Conservation (phyloP, 192 early-diverging fungal species). For the Coemansia sp. region DNA sequence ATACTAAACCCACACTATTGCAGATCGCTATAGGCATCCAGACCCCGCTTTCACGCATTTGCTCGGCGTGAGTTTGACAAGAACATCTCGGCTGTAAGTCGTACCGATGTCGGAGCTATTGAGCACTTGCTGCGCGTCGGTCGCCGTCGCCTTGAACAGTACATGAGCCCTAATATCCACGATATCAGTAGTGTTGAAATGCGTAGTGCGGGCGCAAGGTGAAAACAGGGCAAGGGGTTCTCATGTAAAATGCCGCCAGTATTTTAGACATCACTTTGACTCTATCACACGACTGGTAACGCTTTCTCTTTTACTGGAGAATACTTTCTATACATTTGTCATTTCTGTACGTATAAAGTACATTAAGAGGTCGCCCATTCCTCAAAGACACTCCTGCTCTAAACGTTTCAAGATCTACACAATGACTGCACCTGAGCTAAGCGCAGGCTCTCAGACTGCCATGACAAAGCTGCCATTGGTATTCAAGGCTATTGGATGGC, state of each 20-base stretch:
- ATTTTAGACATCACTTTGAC: no score
- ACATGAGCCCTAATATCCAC: slow-evolving; percentile 60
- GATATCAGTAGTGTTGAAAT: slow-evolving; percentile 40
- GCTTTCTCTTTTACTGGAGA: not conserved
- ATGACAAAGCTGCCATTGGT: slow-evolving; percentile 26
- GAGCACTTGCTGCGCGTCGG: slow-evolving; percentile 70
- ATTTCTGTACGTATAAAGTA: not conserved
- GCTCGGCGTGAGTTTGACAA: slow-evolving; percentile 67
- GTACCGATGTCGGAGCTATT: slow-evolving; percentile 65
- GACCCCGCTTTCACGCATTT: slow-evolving; percentile 64
- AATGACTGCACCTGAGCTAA: slow-evolving; percentile 34
- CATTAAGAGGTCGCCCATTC: not conserved
- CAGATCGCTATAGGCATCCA: slow-evolving; percentile 51
- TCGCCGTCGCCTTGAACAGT: slow-evolving; percentile 62
- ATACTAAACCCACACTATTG: not conserved
- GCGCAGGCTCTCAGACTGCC: slow-evolving; percentile 24
- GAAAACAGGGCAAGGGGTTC: no score
- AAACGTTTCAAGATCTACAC: not conserved
- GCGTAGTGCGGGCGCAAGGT: no score
- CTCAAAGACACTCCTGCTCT: not conserved
- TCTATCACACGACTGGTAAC: no score
- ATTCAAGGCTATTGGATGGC: slow-evolving; percentile 22
- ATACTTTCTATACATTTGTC: slow-evolving; percentile 6
- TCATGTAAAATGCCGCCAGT: no score
- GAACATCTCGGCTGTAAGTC: slow-evolving; percentile 52